phyloP scores from a whole-genome alignment of 2,329 filamentous ascomycete genomes.

The Cordyceps militaris region DNA sequence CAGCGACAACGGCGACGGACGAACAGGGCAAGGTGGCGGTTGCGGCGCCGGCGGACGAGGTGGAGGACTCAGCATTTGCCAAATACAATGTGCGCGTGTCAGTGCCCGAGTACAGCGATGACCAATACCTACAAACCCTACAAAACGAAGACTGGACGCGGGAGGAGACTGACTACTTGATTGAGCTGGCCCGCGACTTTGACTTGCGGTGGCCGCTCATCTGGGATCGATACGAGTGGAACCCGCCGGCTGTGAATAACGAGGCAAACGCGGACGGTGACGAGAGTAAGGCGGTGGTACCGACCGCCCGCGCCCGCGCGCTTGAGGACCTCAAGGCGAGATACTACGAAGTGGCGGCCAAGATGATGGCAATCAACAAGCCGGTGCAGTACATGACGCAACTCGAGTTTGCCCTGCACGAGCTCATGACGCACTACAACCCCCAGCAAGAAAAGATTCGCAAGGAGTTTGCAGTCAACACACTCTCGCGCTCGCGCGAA shows the following conservation, averaged over 20 bases:
- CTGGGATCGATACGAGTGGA: conserved; percentile 84
- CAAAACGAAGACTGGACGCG: conserved; percentile 75
- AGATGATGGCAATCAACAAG: conserved; percentile 72
- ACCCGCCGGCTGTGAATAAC: conserved; percentile 37
- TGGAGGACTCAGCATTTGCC: conserved; percentile 62
- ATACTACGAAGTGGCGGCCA: conserved; percentile 81
- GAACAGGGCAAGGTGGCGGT: conserved; percentile 23
- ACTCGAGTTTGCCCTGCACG: conserved; percentile 73
- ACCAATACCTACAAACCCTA: conserved; percentile 74
- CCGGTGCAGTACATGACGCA: conserved; percentile 82
- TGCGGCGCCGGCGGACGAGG: conserved; percentile 18
- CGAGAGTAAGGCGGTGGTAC: conserved; percentile 47
- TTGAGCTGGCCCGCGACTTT: conserved; percentile 67
- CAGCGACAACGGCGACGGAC: conserved; percentile 15
- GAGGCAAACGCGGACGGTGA: conserved; percentile 39
- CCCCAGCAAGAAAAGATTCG: conserved; percentile 68
- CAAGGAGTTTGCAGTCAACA: conserved; percentile 76
- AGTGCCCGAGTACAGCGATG: conserved; percentile 75
- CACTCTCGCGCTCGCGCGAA: conserved; percentile 72
- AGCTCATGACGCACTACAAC: conserved; percentile 82
- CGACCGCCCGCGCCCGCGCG: conserved; percentile 50
- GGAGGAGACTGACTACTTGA: conserved; percentile 88
- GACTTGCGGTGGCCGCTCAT: conserved; percentile 88
- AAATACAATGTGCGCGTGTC: conserved; percentile 82
- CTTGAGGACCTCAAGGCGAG: conserved; percentile 85